A percentile compares a stretch with the other conserved stretches of the same genome.
These are phyloP conservation scores for Arachis stenosperma DNA, from an alignment of 306 rosid species.

Conservation along the genomic window DNA sequence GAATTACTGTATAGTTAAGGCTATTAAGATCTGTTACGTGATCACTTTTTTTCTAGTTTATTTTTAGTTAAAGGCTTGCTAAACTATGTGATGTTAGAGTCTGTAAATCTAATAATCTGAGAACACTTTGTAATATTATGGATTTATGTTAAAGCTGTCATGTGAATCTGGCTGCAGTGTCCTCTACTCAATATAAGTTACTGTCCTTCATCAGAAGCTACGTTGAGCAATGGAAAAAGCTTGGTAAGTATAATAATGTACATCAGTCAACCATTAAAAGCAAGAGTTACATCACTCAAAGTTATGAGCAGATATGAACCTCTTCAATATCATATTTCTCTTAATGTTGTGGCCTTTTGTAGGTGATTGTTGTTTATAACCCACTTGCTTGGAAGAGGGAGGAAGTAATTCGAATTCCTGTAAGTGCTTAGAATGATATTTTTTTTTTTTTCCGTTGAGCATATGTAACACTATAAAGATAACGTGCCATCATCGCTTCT, in stretches of 20 bases:
- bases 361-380: slow-evolving; percentile 84
- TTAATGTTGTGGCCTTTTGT: slow-evolving; percentile 27
- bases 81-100: slow-evolving; percentile 20
- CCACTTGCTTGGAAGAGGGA: slow-evolving; percentile 85
- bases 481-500: slow-evolving; percentile 3
- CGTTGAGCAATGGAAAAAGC: slow-evolving; percentile 56
- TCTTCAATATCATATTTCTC: slow-evolving; percentile 24
- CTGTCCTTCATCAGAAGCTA: slow-evolving; percentile 80
- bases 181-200: slow-evolving; percentile 90
- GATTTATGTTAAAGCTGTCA: slow-evolving; percentile 26
- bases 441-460: neutral
- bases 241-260: slow-evolving; percentile 54
- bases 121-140: slow-evolving; percentile 20
- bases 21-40: slow-evolving; percentile 18
- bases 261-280: slow-evolving; percentile 31
- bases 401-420: slow-evolving; percentile 82
- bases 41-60: slow-evolving; percentile 9
- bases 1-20: slow-evolving; percentile 11
- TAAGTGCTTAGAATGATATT: slow-evolving; percentile 47
- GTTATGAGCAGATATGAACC: slow-evolving; percentile 12
- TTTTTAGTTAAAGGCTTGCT: slow-evolving; percentile 10
- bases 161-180: slow-evolving; percentile 64
- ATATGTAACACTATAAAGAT: neutral
- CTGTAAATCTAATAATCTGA: slow-evolving; percentile 18
- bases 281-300: slow-evolving; percentile 1